phyloP scores from a whole-genome alignment of 1,139 yeast species.

The Suhomyces anneliseae region DNA sequence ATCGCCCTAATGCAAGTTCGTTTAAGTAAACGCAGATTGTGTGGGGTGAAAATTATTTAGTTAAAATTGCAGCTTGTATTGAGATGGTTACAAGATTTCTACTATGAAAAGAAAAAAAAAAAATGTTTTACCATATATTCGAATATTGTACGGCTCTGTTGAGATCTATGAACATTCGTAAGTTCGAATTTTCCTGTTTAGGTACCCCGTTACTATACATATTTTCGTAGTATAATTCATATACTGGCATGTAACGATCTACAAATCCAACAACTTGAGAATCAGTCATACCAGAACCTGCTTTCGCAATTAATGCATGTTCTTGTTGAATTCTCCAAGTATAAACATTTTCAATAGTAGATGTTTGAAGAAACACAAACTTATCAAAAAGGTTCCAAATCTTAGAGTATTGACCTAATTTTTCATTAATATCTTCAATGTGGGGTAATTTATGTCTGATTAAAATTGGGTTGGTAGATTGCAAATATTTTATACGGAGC shows the following conservation, averaged over 20 bases:
- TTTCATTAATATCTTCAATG: conserved; percentile 47
- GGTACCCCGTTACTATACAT: conserved; percentile 26
- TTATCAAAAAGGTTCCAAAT: conserved; percentile 62
- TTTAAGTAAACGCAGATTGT: too few species aligned
- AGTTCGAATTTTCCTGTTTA: conserved; percentile 3
- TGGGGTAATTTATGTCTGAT: conserved; percentile 28
- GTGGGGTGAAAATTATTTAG: too few species aligned
- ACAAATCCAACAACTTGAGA: conserved; percentile 65
- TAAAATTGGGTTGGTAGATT: conserved; percentile 19
- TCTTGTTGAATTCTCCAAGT: conserved; percentile 88
- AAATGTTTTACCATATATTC: not conserved
- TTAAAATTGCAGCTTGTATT: too few species aligned
- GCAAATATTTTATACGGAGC: conserved; percentile 24
- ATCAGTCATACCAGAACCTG: conserved; percentile 81
- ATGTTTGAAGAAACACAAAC: conserved; percentile 65
- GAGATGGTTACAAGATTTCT: too few species aligned
- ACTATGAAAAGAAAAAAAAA: too few species aligned
- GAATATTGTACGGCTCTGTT: conserved; percentile 7
- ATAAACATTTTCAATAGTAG: conserved; percentile 61
- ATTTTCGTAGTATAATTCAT: conserved; percentile 61
- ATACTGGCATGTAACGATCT: conserved; percentile 84
- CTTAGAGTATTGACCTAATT: conserved; percentile 47
- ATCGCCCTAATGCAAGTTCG: not conserved
- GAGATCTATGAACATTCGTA: conserved; percentile 12
- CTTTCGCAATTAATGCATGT: conserved; percentile 51